Evolutionary conservation across 2,329 filamentous ascomycete species (phyloP).

Genomic region (Trichoderma brevicompactum): DNA sequence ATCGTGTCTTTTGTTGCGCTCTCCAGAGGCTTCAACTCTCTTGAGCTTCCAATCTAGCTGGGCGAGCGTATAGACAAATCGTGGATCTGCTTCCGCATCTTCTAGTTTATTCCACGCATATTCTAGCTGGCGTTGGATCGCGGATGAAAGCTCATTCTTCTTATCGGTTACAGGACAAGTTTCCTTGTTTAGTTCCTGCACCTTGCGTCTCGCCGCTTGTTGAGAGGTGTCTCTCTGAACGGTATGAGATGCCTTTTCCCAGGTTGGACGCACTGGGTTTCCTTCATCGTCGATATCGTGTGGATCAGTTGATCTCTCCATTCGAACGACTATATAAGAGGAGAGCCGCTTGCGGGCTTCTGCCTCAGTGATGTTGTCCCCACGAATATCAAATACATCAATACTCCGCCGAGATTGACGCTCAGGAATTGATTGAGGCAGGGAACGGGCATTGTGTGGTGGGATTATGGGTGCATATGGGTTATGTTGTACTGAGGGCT

Average conservation of each 20-base stretch:
- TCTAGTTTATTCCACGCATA: conserved; percentile 43
- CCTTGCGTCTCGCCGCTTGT: conserved; percentile 42
- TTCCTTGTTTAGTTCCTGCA: conserved; percentile 45
- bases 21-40: conserved; percentile 32
- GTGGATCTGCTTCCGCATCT: conserved; percentile 42
- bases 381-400: conserved; percentile 45
- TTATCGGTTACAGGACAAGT: conserved; percentile 43
- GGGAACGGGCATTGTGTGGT: background rate
- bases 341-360: conserved; percentile 48
- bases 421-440: background rate
- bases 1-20: conserved; percentile 30
- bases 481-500: background rate
- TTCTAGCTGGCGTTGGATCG: conserved; percentile 51
- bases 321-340: conserved; percentile 47
- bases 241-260: conserved; percentile 45
- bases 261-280: conserved; percentile 41
- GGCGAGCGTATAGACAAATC: conserved; percentile 48
- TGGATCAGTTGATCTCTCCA: conserved; percentile 46
- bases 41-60: conserved; percentile 51
- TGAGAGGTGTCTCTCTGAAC: conserved; percentile 46
- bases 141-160: conserved; percentile 42
- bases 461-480: background rate
- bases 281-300: conserved; percentile 46
- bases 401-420: background rate
- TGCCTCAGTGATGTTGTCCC: conserved; percentile 44